Evolutionary conservation across 2,329 filamentous ascomycete genomes (phyloP).

Genomic region (Sphaceloma murrayae): DNA sequence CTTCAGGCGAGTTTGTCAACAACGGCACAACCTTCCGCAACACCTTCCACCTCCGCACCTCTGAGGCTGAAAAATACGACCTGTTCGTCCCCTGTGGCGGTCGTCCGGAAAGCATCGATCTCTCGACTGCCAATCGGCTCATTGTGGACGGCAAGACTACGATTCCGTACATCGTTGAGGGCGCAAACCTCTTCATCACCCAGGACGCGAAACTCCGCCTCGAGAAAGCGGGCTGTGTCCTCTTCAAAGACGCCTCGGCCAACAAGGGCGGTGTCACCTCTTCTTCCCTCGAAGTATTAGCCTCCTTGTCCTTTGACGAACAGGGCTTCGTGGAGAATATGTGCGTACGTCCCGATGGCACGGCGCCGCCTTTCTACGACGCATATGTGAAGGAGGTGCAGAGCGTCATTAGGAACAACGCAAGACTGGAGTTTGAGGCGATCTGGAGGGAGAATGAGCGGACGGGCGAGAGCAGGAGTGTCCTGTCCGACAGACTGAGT

Average conservation of each 20-base stretch:
- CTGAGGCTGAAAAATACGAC: slow-evolving; percentile 57
- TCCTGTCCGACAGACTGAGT: slow-evolving; percentile 58
- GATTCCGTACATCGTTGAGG: slow-evolving; percentile 94
- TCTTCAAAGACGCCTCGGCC: slow-evolving; percentile 96
- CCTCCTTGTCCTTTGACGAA: slow-evolving; percentile 90
- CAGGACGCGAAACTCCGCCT: slow-evolving; percentile 94
- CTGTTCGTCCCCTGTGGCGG: slow-evolving; percentile 93
- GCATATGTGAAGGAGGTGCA: slow-evolving; percentile 89
- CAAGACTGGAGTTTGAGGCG: slow-evolving; percentile 88
- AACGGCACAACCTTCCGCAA: slow-evolving; percentile 97
- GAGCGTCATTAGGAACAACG: slow-evolving; percentile 81
- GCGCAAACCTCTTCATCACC: slow-evolving; percentile 96
- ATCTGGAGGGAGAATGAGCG: slow-evolving; percentile 91
- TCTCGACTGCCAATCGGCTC: slow-evolving; percentile 74
- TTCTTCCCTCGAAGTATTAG: slow-evolving; percentile 90
- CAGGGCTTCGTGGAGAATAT: slow-evolving; percentile 81
- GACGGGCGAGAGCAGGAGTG: slow-evolving; percentile 68
- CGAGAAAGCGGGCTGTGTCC: slow-evolving; percentile 85
- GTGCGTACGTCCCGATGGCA: slow-evolving; percentile 71
- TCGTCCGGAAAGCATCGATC: slow-evolving; percentile 90
- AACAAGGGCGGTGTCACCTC: slow-evolving; percentile 99
- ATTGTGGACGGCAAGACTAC: slow-evolving; percentile 81
- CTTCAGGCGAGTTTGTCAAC: slow-evolving; percentile 72
- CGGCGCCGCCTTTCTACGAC: slow-evolving; percentile 81
- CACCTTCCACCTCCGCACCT: slow-evolving; percentile 82